Conservation (phyloP, 1,284 basidiomycete genomes). For the Fomes fomentarius region DNA sequence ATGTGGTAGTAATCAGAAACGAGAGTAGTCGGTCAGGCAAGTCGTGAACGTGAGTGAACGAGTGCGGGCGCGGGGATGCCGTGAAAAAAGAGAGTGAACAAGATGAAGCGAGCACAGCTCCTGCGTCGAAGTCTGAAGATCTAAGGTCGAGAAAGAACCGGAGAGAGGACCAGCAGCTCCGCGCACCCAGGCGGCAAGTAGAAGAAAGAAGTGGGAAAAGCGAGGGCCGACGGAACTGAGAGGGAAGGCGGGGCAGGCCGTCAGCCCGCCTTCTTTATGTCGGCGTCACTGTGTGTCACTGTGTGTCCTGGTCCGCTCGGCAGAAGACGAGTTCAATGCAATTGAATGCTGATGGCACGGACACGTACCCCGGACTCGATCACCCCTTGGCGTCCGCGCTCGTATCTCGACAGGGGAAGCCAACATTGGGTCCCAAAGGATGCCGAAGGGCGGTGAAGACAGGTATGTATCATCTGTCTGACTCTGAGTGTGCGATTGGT, state of each 20-base stretch:
- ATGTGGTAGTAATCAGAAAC: not conserved
- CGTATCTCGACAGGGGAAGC: not conserved
- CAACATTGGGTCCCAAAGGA: not conserved
- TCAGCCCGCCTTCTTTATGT: not conserved
- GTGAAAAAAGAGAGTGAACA: conserved; percentile 8
- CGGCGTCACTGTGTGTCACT: too few relatives aligned
- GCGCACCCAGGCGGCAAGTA: conserved; percentile 20
- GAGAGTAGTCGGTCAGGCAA: too few relatives aligned
- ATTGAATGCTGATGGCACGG: not conserved
- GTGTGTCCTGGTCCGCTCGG: too few relatives aligned
- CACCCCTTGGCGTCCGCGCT: conserved; percentile 16
- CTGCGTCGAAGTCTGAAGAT: not conserved
- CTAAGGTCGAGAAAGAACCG: not conserved
- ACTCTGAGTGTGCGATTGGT: too few relatives aligned
- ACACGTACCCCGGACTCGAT: conserved; percentile 6
- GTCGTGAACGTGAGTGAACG: conserved; percentile 9
- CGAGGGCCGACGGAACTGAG: conserved; percentile 4
- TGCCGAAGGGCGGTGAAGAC: conserved; percentile 10
- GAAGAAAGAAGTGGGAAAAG: conserved; percentile 4
- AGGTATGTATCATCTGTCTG: not conserved
- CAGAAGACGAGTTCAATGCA: not conserved
- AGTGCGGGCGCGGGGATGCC: not conserved
- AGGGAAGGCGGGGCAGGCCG: not conserved
- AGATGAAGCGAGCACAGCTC: conserved; percentile 26
- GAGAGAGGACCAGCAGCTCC: conserved; percentile 7